Evolutionary conservation across 2,329 filamentous ascomycete species (phyloP), one percentile per base, ranked within the genome.

Genomic region (Chaetomiaceae sp.): DNA sequence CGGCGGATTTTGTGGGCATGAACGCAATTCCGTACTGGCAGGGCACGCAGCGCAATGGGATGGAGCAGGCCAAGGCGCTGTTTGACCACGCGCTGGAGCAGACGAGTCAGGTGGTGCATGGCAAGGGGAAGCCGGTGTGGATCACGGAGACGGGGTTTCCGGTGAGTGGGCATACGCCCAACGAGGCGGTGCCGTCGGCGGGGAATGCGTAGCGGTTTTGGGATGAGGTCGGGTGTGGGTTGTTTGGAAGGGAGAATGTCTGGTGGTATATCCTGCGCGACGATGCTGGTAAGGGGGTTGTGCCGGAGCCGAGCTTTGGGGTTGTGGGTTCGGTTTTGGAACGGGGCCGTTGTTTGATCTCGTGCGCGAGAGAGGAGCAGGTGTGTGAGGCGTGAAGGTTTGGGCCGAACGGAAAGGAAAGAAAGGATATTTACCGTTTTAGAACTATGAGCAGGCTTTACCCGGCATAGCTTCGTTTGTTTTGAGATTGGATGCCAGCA

Each of bases 81-180:
- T 46, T 46, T 29, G 38, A 40, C 17, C 3, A 4, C 4, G 37
- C 43, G 43, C 9, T 46, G 43, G 17, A 6, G 9, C 8, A 7
- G n/a, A 34, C 19, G 86, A 76, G 94, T 52, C 93, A 88, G 22
- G 88, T 95, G 75, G 93, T 88, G 14, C 6, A 6, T n/a, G 29
- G 14, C 3, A 20, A 12, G 3, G 27, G 14, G 19, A 38, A 38
- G 42, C 35, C 37, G 12, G 37, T 46, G 20, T 40, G 43, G 43
- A 14, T 46, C 11, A 46, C 37, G 4, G 37, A 40, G 43, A 46
- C 37, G 20, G 89, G 89, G 54, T 93, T 86, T 80, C 88, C 89
- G 39, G 80, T 89, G 43, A 80, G 74, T 58, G 89, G 88, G 46
- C 68, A 76, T 54, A 74, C 69, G 1, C 68, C 75, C 51, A 81